Evolutionary conservation across 2,329 filamentous ascomycete genomes (phyloP).

Genomic region (Fusarium sp.): DNA sequence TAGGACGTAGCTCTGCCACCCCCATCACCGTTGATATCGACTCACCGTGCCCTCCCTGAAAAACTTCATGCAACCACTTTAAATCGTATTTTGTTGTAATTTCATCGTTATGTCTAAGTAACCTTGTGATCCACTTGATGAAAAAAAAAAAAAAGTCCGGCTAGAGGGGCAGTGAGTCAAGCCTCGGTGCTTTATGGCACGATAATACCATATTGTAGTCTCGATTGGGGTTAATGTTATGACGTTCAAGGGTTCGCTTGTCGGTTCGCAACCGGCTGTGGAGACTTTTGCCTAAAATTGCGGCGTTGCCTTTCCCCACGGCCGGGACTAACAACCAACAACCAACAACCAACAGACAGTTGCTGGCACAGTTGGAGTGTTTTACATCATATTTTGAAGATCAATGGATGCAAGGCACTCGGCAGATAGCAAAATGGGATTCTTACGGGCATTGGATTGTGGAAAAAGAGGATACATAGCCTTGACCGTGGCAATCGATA

Average conservation of each 20-base stretch:
- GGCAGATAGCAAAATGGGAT: not conserved
- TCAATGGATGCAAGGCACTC: slow-evolving; percentile 31
- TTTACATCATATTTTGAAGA: slow-evolving; percentile 10
- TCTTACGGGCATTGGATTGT: not conserved
- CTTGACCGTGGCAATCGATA: slow-evolving; percentile 20
- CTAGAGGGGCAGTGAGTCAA: slow-evolving; percentile 17
- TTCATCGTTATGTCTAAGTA: not conserved
- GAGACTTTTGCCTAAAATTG: slow-evolving; percentile 40
- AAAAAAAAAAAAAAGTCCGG: slow-evolving; percentile 22
- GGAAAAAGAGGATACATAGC: not conserved
- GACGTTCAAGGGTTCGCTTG: slow-evolving; percentile 10
- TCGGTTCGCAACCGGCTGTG: slow-evolving; percentile 22
- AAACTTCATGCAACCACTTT: slow-evolving; percentile 32
- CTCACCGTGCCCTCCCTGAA: slow-evolving; percentile 17
- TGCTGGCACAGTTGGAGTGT: not conserved
- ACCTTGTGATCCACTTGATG: not conserved
- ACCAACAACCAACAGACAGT: not conserved
- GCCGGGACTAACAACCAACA: slow-evolving; percentile 12
- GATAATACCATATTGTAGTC: slow-evolving; percentile 1
- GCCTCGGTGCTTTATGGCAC: not conserved
- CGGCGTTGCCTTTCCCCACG: slow-evolving; percentile 17
- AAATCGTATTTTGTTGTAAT: slow-evolving; percentile 4
- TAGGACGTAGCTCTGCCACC: slow-evolving; percentile 23
- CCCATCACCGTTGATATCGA: slow-evolving; percentile 2
- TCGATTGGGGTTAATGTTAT: not conserved